Evolutionary conservation across 2,329 filamentous ascomycete genomes (phyloP).

Genomic region (Cladophialophora carrionii): DNA sequence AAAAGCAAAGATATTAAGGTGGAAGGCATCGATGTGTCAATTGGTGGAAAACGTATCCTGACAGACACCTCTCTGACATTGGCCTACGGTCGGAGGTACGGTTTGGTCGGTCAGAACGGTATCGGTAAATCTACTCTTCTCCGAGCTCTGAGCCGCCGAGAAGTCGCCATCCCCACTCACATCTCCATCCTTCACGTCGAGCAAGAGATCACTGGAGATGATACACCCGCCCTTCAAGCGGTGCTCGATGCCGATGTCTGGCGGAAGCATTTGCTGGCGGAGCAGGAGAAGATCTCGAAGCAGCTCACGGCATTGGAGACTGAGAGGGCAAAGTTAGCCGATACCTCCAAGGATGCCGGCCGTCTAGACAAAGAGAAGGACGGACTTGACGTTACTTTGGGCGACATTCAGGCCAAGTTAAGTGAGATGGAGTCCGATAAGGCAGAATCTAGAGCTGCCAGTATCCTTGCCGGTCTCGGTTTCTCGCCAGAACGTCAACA

Average conservation of each 20-base stretch:
- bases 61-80: constrained; percentile 88
- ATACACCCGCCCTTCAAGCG: constrained; percentile 91
- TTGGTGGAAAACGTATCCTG: constrained; percentile 84
- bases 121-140: constrained; percentile 96
- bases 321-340: constrained; percentile 77
- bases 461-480: constrained; percentile 92
- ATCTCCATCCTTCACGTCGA: constrained; percentile 99
- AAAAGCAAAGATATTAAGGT: constrained; percentile 99
- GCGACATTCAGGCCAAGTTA: constrained; percentile 87
- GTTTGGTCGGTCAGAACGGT: constrained; percentile 98
- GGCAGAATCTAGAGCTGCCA: constrained; percentile 91
- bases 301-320: constrained; percentile 76
- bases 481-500: constrained; percentile 94
- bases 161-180: constrained; percentile 91
- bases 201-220: constrained; percentile 96
- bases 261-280: constrained; percentile 89
- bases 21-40: constrained; percentile 92
- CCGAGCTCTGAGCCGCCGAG: constrained; percentile 86
- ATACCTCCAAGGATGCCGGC: constrained; percentile 86
- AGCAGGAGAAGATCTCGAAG: constrained; percentile 83
- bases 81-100: constrained; percentile 90
- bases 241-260: constrained; percentile 97
- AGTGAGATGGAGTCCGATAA: constrained; percentile 99
- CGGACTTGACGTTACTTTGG: constrained; percentile 84
- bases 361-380: constrained; percentile 85